These are phyloP conservation scores for Hortaea sp. DNA, from an alignment of 2,329 filamentous ascomycete species.

Conservation along the genomic window DNA sequence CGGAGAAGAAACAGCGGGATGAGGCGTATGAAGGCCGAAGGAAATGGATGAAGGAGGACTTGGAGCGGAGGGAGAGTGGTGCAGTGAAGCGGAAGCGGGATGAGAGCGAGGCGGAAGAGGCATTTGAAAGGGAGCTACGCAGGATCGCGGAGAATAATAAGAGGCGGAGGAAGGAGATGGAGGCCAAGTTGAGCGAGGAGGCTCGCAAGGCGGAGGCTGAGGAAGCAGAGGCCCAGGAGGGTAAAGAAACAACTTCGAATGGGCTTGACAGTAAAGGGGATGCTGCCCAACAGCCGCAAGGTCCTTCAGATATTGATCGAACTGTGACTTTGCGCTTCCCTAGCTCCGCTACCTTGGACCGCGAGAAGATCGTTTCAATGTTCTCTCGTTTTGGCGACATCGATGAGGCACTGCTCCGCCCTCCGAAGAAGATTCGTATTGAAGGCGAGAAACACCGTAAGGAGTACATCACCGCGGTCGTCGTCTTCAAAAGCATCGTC, in stretches of 20 bases:
- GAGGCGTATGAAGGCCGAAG: slow-evolving; percentile 64
- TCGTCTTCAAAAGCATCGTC: slow-evolving; percentile 49
- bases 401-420: slow-evolving; percentile 45
- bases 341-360: slow-evolving; percentile 21
- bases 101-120: slow-evolving; percentile 42
- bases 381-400: slow-evolving; percentile 49
- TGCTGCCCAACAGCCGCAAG: neutral
- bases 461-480: slow-evolving; percentile 38
- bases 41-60: slow-evolving; percentile 71
- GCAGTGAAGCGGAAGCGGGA: slow-evolving; percentile 35
- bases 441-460: slow-evolving; percentile 20
- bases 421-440: slow-evolving; percentile 31
- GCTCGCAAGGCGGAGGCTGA: slow-evolving; percentile 39
- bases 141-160: slow-evolving; percentile 39
- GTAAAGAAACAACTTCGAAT: too few relatives aligned
- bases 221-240: slow-evolving; percentile 19
- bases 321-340: slow-evolving; percentile 28
- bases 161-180: slow-evolving; percentile 45
- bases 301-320: neutral
- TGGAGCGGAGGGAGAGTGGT: slow-evolving; percentile 63
- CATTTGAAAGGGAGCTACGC: slow-evolving; percentile 43
- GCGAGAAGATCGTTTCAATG: slow-evolving; percentile 34
- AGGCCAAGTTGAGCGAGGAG: slow-evolving; percentile 44
- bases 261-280: slow-evolving; percentile 1
- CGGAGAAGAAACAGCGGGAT: slow-evolving; percentile 60